Percentiles rank a stretch among this genome's conserved stretches.
phyloP scores from a whole-genome alignment of 1,284 basidiomycete species.

The Sanghuangporus baumii region DNA sequence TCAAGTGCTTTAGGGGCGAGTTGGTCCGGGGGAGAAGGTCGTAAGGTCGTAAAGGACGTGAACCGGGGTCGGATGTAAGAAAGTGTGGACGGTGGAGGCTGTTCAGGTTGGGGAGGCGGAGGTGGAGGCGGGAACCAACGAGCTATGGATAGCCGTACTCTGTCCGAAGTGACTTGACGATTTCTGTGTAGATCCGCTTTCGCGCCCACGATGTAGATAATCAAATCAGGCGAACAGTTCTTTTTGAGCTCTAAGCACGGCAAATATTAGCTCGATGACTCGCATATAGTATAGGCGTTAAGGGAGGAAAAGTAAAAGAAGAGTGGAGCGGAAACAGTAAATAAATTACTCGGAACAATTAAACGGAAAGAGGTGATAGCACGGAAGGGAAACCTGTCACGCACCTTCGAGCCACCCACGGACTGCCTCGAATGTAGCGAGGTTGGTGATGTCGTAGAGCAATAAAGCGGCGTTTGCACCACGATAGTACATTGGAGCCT shows the following conservation, averaged over 20 bases:
- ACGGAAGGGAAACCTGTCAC: constrained; percentile 2
- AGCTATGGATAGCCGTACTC: constrained; percentile 74
- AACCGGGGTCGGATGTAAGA: constrained; percentile 84
- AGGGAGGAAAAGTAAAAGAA: background rate
- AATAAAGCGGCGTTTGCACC: constrained; percentile 95
- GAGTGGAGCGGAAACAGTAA: background rate
- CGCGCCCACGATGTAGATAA: constrained; percentile 89
- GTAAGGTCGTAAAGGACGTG: constrained; percentile 72
- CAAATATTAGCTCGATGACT: constrained; percentile 1
- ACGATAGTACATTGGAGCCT: constrained; percentile 99
- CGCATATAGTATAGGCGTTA: background rate
- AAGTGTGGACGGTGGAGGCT: constrained; percentile 57
- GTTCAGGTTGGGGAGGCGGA: constrained; percentile 54
- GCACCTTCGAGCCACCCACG: constrained; percentile 89
- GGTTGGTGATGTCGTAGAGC: constrained; percentile 96
- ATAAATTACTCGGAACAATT: background rate
- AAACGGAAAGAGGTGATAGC: background rate
- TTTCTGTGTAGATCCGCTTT: constrained; percentile 75
- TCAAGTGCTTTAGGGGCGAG: constrained; percentile 35
- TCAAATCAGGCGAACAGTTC: constrained; percentile 77
- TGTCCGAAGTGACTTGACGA: constrained; percentile 72
- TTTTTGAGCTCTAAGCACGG: constrained; percentile 72
- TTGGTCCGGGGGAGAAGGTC: constrained; percentile 45
- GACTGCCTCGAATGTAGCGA: constrained; percentile 85
- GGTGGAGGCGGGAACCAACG: constrained; percentile 78